These are phyloP conservation scores for Rhamnella rubrinervis DNA, from an alignment of 331 rosid species.

Conservation along the genomic window DNA sequence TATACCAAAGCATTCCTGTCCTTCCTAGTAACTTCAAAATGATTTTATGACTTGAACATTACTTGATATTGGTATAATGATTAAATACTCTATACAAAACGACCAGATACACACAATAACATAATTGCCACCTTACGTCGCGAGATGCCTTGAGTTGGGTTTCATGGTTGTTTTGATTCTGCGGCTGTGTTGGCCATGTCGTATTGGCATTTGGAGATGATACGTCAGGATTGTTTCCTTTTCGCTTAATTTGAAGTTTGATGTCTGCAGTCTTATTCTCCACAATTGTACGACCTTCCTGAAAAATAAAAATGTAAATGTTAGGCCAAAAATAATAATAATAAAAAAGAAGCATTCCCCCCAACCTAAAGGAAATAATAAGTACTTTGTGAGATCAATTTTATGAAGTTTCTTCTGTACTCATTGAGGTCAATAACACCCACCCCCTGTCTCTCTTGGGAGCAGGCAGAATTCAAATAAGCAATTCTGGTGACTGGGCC, in stretches of 20 bases:
- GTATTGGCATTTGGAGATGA: conserved; percentile 36
- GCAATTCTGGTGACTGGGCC: no score
- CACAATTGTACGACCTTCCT: conserved; percentile 82
- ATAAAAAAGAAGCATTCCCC: neutral
- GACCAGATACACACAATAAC: conserved; percentile 47
- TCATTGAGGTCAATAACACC: no score
- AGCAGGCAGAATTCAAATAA: no score
- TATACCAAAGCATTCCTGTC: conserved; percentile 16
- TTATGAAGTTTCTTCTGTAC: no score
- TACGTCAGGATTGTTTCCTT: conserved; percentile 45
- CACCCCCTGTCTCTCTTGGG: no score
- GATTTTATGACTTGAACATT: conserved; percentile 16
- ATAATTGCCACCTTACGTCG: conserved; percentile 94
- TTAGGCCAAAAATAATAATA: no score
- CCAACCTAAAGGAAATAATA: neutral
- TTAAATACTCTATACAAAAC: conserved; percentile 25
- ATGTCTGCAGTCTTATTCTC: conserved; percentile 83
- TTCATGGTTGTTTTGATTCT: conserved; percentile 45
- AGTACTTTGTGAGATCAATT: neutral
- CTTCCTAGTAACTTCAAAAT: neutral
- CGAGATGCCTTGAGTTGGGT: conserved; percentile 87
- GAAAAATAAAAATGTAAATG: conserved; percentile 18
- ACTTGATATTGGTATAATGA: conserved; percentile 5
- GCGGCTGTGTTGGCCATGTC: conserved; percentile 38
- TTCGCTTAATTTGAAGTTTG: conserved; percentile 67